These are phyloP conservation scores for Didymella sp. DNA, from an alignment of 2,329 filamentous ascomycete genomes.

Conservation along the genomic window DNA sequence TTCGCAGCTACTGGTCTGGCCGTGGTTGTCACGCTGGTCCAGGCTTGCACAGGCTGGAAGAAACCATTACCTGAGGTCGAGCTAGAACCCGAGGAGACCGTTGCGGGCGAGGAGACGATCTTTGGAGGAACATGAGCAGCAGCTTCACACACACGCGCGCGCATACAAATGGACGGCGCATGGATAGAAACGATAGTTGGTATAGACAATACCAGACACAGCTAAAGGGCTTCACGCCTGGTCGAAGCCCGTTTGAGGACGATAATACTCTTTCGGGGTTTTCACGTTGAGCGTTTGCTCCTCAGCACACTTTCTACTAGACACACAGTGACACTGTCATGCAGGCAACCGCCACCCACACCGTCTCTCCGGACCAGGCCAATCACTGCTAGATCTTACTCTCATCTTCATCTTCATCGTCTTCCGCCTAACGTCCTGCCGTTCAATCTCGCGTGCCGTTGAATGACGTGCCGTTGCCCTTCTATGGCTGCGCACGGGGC, in stretches of 20 bases:
- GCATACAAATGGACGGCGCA: background rate
- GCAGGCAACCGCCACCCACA: slow-evolving; percentile 7
- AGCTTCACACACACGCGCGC: no score
- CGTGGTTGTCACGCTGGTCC: slow-evolving; percentile 58
- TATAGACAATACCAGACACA: background rate
- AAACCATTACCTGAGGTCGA: slow-evolving; percentile 38
- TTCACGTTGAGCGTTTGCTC: background rate
- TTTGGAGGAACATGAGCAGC: slow-evolving; percentile 1
- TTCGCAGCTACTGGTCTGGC: slow-evolving; percentile 59
- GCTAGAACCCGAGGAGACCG: slow-evolving; percentile 30
- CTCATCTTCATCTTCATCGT: slow-evolving; percentile 17
- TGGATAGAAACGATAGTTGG: no score
- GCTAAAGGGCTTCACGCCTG: background rate
- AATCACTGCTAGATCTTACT: background rate
- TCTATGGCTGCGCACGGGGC: slow-evolving; percentile 13
- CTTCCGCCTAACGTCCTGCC: background rate
- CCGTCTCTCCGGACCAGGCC: background rate
- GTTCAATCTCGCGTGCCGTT: background rate
- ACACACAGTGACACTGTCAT: background rate
- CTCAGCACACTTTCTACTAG: background rate
- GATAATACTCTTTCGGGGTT: background rate
- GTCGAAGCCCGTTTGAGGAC: background rate
- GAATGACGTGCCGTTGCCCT: slow-evolving; percentile 11
- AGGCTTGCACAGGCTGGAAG: slow-evolving; percentile 66
- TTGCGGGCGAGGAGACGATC: slow-evolving; percentile 30